Conservation (phyloP, 768 basidiomycete genomes). For the Suillus luteus region DNA sequence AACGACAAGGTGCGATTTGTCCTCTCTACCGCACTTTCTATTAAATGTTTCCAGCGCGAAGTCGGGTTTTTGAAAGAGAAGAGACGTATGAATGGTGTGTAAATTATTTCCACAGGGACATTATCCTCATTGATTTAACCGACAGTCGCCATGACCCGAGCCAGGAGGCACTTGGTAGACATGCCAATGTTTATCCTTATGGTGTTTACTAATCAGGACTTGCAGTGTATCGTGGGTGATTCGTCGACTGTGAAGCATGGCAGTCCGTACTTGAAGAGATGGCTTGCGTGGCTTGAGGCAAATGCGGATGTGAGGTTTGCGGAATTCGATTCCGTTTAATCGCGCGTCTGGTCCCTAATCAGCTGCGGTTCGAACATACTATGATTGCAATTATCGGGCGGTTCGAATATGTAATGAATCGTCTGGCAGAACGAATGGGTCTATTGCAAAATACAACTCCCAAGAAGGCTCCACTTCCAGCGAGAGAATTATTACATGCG, state of each 20-base stretch:
- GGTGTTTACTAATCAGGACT: background rate
- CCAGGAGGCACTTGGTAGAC: conserved; percentile 81
- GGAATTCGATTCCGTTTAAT: conserved; percentile 51
- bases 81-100: conserved; percentile 81
- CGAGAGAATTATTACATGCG: background rate
- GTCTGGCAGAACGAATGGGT: background rate
- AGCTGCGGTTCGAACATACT: background rate
- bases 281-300: conserved; percentile 88
- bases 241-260: conserved; percentile 89
- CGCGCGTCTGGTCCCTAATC: background rate
- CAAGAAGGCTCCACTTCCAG: background rate
- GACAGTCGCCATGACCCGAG: conserved; percentile 90
- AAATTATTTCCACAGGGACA: background rate
- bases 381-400: background rate
- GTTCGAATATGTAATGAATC: background rate
- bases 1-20: conserved; percentile 66
- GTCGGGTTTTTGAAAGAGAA: conserved; percentile 96
- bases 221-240: conserved; percentile 89
- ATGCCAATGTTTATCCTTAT: conserved; percentile 15
- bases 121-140: background rate
- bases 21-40: conserved; percentile 7
- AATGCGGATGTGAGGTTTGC: conserved; percentile 91
- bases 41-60: conserved; percentile 55
- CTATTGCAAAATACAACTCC: background rate
- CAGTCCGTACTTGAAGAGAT: conserved; percentile 79